These are phyloP conservation scores for Aspergillus japonicus DNA, from an alignment of 2,329 filamentous ascomycete species.

Conservation along the genomic window DNA sequence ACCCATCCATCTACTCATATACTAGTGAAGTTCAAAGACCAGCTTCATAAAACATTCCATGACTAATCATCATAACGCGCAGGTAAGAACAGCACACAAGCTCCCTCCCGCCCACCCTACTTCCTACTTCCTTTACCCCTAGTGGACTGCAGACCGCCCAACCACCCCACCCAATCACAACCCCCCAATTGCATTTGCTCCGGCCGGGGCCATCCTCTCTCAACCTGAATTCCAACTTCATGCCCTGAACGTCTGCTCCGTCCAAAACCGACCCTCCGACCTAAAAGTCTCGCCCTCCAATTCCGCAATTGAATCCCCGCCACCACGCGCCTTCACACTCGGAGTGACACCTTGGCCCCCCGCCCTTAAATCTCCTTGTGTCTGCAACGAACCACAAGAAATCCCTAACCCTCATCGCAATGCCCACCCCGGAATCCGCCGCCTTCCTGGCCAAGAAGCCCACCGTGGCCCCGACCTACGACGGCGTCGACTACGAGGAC, in stretches of 20 bases:
- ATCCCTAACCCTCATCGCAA: constrained; percentile 34
- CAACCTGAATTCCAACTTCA: neutral
- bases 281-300: too few relatives aligned
- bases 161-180: constrained; percentile 27
- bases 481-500: constrained; percentile 67
- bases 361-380: too few relatives aligned
- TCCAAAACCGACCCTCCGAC: neutral
- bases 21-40: neutral
- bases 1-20: too few relatives aligned
- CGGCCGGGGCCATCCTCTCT: neutral
- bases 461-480: constrained; percentile 63
- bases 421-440: constrained; percentile 66
- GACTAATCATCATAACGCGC: neutral
- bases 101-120: neutral
- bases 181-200: constrained; percentile 20
- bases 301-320: neutral
- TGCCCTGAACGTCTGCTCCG: too few relatives aligned
- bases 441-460: constrained; percentile 65
- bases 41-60: neutral
- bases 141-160: constrained; percentile 22
- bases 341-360: constrained; percentile 6
- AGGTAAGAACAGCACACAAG: neutral
- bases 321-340: constrained; percentile 1
- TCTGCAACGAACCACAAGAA: neutral
- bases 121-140: too few relatives aligned